Percentiles rank a stretch among this genome's conserved stretches.
Conservation (phyloP, 768 basidiomycete genomes). For the Leccinum variicolor region DNA sequence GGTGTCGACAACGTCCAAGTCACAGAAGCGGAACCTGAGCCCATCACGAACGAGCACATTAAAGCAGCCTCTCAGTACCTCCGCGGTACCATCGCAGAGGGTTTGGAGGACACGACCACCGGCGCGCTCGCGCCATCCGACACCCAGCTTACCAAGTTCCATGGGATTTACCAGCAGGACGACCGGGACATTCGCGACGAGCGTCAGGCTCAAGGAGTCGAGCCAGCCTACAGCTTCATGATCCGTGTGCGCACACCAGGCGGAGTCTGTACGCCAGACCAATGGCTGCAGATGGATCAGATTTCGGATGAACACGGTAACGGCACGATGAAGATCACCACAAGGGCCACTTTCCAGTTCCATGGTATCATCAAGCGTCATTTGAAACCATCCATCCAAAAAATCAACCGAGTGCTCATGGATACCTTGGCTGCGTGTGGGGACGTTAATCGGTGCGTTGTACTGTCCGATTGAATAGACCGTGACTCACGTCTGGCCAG, state of each 20-base stretch:
- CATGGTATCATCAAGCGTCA: conserved; percentile 98
- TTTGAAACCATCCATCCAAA: conserved; percentile 94
- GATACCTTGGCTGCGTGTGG: conserved; percentile 98
- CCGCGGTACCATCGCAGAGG: conserved; percentile 93
- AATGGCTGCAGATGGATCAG: conserved; percentile 95
- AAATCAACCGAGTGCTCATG: conserved; percentile 84
- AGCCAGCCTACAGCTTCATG: conserved; percentile 98
- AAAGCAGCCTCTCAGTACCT: conserved; percentile 94
- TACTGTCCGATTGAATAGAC: background rate
- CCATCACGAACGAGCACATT: conserved; percentile 99
- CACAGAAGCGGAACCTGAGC: conserved; percentile 89
- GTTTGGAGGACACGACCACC: conserved; percentile 79
- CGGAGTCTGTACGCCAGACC: conserved; percentile 86
- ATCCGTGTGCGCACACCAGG: conserved; percentile 96
- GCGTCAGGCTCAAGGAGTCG: conserved; percentile 85
- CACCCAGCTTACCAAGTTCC: conserved; percentile 96
- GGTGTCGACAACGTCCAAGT: conserved; percentile 90
- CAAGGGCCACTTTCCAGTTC: conserved; percentile 98
- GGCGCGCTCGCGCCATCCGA: conserved; percentile 91
- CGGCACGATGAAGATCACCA: conserved; percentile 95
- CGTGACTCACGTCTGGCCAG: conserved; percentile 36
- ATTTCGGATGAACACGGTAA: conserved; percentile 90
- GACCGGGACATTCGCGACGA: conserved; percentile 99
- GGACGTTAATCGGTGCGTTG: conserved; percentile 84
- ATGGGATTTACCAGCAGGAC: conserved; percentile 95